Conservation (phyloP, 371 early-diverging fungal genomes). For the Rhizopus delemar region DNA sequence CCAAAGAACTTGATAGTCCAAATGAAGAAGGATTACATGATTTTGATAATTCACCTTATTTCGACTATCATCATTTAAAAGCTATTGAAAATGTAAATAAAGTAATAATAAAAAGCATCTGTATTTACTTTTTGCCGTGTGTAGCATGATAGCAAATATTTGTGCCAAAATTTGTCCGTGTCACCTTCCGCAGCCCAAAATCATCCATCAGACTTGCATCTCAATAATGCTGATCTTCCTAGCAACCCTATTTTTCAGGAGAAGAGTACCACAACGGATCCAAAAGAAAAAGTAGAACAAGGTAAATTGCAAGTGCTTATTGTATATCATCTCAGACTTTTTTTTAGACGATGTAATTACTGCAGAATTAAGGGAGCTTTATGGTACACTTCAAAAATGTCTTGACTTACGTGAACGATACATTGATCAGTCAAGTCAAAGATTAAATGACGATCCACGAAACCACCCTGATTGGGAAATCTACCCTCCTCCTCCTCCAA, state of each 20-base stretch:
- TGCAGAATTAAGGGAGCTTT: slow-evolving; percentile 55
- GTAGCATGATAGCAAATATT: slow-evolving; percentile 51
- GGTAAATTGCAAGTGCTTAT: too few relatives aligned
- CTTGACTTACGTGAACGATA: slow-evolving; percentile 85
- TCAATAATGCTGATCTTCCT: background rate
- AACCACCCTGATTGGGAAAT: slow-evolving; percentile 81
- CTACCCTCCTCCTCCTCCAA: slow-evolving; percentile 87
- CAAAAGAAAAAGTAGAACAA: background rate
- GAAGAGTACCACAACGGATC: background rate
- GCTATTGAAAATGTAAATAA: slow-evolving; percentile 41
- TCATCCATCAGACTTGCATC: slow-evolving; percentile 2
- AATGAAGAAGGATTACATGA: slow-evolving; percentile 17
- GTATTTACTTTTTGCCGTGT: background rate
- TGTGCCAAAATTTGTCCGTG: slow-evolving; percentile 35
- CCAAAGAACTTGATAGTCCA: slow-evolving; percentile 16
- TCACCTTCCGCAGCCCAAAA: slow-evolving; percentile 11
- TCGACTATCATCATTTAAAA: slow-evolving; percentile 50
- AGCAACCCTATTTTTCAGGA: background rate
- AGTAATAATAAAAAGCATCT: too few relatives aligned
- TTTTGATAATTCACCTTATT: slow-evolving; percentile 42
- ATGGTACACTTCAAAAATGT: slow-evolving; percentile 65
- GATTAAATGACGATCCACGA: slow-evolving; percentile 83
- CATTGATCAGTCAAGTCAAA: slow-evolving; percentile 78
- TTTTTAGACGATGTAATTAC: slow-evolving; percentile 51
- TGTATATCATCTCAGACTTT: too few relatives aligned